Conservation (phyloP, 495 filamentous ascomycete genomes). For the Penicillium herquei region DNA sequence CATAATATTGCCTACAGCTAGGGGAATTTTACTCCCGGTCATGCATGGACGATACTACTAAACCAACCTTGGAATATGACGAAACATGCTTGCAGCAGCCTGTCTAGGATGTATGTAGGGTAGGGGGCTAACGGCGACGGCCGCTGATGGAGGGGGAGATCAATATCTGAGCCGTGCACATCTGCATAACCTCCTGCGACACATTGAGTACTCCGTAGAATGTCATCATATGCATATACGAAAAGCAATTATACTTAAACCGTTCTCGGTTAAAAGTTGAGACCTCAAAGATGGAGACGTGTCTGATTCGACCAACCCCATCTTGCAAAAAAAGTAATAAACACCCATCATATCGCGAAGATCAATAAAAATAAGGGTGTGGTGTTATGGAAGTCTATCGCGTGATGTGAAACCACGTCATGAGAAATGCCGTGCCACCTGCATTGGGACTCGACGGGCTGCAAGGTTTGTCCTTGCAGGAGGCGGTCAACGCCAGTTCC, state of each 20-base stretch:
- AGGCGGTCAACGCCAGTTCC: constrained; percentile 33
- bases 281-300: background rate
- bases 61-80: background rate
- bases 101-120: background rate
- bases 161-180: constrained; percentile 20
- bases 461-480: constrained; percentile 34
- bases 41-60: constrained; percentile 1
- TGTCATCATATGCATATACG: constrained; percentile 3
- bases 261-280: background rate
- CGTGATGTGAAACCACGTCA: constrained; percentile 21
- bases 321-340: background rate
- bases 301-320: background rate
- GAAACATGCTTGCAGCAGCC: constrained; percentile 9
- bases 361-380: background rate
- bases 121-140: constrained; percentile 9
- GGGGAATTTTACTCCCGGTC: background rate
- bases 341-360: background rate
- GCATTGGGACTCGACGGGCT: constrained; percentile 12
- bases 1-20: background rate
- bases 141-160: constrained; percentile 17
- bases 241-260: background rate
- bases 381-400: constrained; percentile 5
- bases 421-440: constrained; percentile 9
- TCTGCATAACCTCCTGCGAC: constrained; percentile 3
- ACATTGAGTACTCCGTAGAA: constrained; percentile 15